phyloP scores from a whole-genome alignment of 2,329 filamentous ascomycete genomes.

The Beauveria asiatica region DNA sequence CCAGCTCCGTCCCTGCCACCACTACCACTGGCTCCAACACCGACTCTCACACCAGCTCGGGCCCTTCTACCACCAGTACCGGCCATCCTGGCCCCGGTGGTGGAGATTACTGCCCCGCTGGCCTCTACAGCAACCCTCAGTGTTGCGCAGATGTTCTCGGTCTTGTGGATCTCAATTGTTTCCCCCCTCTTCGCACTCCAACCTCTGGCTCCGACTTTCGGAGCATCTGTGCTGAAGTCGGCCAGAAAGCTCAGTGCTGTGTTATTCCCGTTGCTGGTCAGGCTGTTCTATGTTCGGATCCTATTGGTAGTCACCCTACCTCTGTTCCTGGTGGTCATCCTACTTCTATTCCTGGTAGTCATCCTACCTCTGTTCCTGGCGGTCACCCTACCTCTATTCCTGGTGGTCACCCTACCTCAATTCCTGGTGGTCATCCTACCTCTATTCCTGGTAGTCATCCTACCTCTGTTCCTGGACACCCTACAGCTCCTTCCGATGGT shows the following conservation, averaged over 20 bases:
- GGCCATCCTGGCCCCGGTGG: not conserved
- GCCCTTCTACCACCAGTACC: not conserved
- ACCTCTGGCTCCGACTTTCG: not conserved
- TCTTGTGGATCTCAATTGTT: too few species aligned
- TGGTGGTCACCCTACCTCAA: not conserved
- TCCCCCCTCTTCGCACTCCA: too few species aligned
- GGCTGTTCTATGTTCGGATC: slow-evolving; percentile 4
- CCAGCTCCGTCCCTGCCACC: not conserved
- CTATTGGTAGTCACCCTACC: not conserved
- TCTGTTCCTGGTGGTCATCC: not conserved
- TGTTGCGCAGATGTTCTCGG: too few species aligned
- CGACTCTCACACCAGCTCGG: not conserved
- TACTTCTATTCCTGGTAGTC: not conserved
- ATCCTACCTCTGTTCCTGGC: not conserved
- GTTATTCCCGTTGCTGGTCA: slow-evolving; percentile 32
- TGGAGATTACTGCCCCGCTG: not conserved
- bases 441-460: not conserved
- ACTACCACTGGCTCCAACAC: not conserved
- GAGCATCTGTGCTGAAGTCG: slow-evolving; percentile 31
- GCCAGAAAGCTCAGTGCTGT: slow-evolving; percentile 46
- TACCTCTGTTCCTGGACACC: not conserved
- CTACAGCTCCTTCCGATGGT: too few species aligned
- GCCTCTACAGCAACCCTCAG: too few species aligned
- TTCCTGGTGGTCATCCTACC: not conserved
- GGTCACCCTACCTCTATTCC: not conserved